Conservation (phyloP, 345 rosid genomes). For the Citrus cavaleriei region DNA sequence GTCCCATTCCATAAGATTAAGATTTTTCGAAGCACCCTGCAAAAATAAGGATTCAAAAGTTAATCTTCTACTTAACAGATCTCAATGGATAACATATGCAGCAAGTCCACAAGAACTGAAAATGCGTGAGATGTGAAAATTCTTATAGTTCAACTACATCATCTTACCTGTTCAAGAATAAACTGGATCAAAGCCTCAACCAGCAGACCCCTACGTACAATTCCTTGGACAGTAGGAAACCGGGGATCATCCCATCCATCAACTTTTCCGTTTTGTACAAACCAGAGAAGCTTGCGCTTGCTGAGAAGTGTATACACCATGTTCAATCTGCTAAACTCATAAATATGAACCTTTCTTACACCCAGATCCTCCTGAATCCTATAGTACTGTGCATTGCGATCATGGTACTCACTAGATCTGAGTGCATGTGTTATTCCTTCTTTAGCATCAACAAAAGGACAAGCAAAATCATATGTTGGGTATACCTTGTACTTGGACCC, state of each 20-base stretch:
- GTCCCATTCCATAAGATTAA: conserved; percentile 99
- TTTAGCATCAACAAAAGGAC: conserved; percentile 80
- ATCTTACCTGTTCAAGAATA: conserved; percentile 79
- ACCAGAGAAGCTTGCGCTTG: conserved; percentile 92
- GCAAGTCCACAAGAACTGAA: neutral
- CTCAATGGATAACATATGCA: neutral
- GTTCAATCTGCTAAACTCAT: conserved; percentile 79
- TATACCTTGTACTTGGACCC: conserved; percentile 82
- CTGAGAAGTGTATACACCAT: conserved; percentile 85
- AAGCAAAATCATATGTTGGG: conserved; percentile 99
- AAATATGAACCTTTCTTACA: conserved; percentile 52
- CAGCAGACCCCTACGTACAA: conserved; percentile 82
- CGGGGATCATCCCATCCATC: conserved; percentile 99
- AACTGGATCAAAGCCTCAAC: conserved; percentile 82
- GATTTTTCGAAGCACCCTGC: conserved; percentile 86
- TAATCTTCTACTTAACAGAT: neutral
- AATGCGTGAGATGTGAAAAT: neutral
- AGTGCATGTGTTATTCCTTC: conserved; percentile 95
- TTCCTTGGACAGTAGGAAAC: conserved; percentile 88
- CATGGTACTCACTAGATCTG: conserved; percentile 83
- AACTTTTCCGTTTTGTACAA: conserved; percentile 73
- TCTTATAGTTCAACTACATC: neutral
- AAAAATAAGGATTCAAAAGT: neutral
- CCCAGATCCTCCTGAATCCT: conserved; percentile 79
- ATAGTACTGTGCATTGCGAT: conserved; percentile 78